These are phyloP conservation scores for Nicotiana tabacum DNA, from an alignment of 257 asterid species.

Conservation along the genomic window DNA sequence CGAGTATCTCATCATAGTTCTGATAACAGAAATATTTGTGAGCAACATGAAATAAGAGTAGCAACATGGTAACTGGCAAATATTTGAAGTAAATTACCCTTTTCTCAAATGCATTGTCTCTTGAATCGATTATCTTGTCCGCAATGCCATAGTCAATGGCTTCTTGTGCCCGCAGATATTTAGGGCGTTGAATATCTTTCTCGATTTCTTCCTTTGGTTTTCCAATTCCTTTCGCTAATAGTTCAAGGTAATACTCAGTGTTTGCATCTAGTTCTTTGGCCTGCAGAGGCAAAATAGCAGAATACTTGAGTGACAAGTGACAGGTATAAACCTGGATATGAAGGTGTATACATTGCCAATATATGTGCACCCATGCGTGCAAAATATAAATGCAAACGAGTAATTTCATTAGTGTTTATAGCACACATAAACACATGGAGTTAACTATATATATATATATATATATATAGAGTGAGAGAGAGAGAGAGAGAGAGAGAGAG, in stretches of 20 bases:
- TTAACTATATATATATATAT: not conserved
- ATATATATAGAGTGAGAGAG: not conserved
- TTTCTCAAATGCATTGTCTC: conserved; percentile 63
- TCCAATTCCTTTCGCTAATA: conserved; percentile 71
- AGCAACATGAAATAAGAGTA: conserved; percentile 7
- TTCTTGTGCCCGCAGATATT: conserved; percentile 60
- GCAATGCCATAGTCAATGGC: conserved; percentile 88
- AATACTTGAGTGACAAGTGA: not conserved
- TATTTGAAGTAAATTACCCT: conserved; percentile 40
- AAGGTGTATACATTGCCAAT: not conserved
- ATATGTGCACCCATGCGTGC: not conserved
- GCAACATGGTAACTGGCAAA: not conserved
- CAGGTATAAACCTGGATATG: not conserved
- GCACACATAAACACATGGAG: not conserved
- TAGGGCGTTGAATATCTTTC: conserved; percentile 69
- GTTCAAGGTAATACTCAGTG: conserved; percentile 62
- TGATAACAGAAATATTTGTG: conserved; percentile 19
- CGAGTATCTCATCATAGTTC: conserved; percentile 68
- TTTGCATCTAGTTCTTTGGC: conserved; percentile 78
- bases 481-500: conserved; percentile 18
- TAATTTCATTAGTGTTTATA: not conserved
- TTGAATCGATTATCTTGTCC: conserved; percentile 65
- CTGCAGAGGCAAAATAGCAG: conserved; percentile 29
- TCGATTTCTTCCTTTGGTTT: conserved; percentile 80
- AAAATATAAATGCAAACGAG: not conserved